phyloP scores from a whole-genome alignment of 2,329 filamentous ascomycete genomes.

The Monosporascus sp. region DNA sequence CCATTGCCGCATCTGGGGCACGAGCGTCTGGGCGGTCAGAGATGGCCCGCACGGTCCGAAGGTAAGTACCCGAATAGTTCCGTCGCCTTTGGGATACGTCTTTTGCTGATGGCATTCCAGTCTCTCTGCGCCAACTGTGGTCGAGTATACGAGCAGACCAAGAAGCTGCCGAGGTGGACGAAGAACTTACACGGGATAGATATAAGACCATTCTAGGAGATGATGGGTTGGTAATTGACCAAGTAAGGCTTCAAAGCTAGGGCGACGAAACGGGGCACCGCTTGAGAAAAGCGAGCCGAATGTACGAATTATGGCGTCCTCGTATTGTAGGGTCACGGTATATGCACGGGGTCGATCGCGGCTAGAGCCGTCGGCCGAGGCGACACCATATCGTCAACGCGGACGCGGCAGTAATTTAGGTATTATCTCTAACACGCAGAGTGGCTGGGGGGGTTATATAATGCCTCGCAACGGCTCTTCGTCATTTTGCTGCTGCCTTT shows the following conservation, averaged over 20 bases:
- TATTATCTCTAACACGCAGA: not conserved
- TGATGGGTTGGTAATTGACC: not conserved
- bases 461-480: not conserved
- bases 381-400: slow-evolving; percentile 6
- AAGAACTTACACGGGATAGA: slow-evolving; percentile 57
- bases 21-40: slow-evolving; percentile 88
- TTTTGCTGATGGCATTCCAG: slow-evolving; percentile 33
- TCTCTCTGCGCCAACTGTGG: slow-evolving; percentile 92
- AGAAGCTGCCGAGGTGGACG: slow-evolving; percentile 73
- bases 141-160: slow-evolving; percentile 80
- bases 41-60: slow-evolving; percentile 82
- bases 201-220: slow-evolving; percentile 17
- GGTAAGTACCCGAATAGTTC: slow-evolving; percentile 44
- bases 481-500: slow-evolving; percentile 2
- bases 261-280: no score
- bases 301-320: slow-evolving; percentile 8
- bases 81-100: slow-evolving; percentile 2
- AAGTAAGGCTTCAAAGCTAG: no score
- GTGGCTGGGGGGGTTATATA: not conserved
- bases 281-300: not conserved
- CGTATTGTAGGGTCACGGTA: slow-evolving; percentile 7
- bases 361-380: slow-evolving; percentile 12
- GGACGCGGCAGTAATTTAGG: slow-evolving; percentile 4
- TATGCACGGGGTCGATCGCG: slow-evolving; percentile 7
- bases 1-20: slow-evolving; percentile 84